phyloP scores from a whole-genome alignment of 495 filamentous ascomycete species.

The Penicillium dipodomyicola region DNA sequence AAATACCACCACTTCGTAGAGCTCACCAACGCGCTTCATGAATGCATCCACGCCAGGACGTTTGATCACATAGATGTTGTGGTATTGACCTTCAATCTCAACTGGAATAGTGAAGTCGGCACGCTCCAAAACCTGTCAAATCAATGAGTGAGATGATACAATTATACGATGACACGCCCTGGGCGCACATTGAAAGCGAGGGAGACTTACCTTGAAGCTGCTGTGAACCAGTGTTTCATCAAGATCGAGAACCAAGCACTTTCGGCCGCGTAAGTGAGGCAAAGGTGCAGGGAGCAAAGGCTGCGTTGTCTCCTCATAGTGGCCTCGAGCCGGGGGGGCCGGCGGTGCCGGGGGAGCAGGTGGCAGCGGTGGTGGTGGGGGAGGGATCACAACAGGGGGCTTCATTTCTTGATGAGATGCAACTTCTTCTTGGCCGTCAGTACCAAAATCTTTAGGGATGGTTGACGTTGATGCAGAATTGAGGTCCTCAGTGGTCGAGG shows the following conservation, averaged over 20 bases:
- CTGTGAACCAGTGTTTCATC: slow-evolving; percentile 99
- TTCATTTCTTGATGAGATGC: slow-evolving; percentile 20
- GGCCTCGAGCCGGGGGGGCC: slow-evolving; percentile 24
- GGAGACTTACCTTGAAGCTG: slow-evolving; percentile 83
- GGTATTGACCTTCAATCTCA: slow-evolving; percentile 97
- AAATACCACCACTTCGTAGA: slow-evolving; percentile 98
- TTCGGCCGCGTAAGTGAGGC: slow-evolving; percentile 76
- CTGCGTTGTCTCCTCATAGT: slow-evolving; percentile 40
- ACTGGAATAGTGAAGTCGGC: slow-evolving; percentile 99
- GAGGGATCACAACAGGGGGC: slow-evolving; percentile 48
- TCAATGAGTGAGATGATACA: slow-evolving; percentile 26
- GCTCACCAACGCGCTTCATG: slow-evolving; percentile 96
- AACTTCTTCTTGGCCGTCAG: slow-evolving; percentile 32
- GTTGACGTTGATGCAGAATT: slow-evolving; percentile 6
- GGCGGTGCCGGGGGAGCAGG: slow-evolving; percentile 28
- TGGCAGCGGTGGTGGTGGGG: slow-evolving; percentile 54
- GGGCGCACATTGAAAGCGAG: neutral
- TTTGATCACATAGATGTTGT: slow-evolving; percentile 99
- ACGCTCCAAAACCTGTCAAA: slow-evolving; percentile 82
- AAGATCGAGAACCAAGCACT: slow-evolving; percentile 92
- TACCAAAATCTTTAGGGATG: slow-evolving; percentile 2
- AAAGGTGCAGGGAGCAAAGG: slow-evolving; percentile 75
- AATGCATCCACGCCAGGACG: slow-evolving; percentile 95
- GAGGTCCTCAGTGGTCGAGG: slow-evolving; percentile 11
- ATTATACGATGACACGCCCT: slow-evolving; percentile 3